Evolutionary conservation across 2,329 filamentous ascomycete genomes (phyloP), one percentile per base, ranked within the genome.

Genomic region (Hansfordia pulvinata): DNA sequence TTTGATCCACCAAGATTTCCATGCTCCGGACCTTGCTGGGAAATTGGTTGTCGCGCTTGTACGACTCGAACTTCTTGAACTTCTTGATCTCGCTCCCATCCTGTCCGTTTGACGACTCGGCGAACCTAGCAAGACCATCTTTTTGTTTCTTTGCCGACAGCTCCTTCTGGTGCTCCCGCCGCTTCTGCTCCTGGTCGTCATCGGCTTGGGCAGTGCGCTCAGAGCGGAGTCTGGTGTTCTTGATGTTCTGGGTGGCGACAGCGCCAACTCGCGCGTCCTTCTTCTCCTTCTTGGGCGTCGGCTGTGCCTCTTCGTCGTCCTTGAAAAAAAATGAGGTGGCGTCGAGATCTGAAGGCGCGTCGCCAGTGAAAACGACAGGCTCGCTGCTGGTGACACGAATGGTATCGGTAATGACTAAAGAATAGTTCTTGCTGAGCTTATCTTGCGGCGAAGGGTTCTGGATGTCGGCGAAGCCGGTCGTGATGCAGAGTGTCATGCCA

Each of bases 311-410:
- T 46, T 93, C 84, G 34, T 93, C 85, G 40, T 96, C 88, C 47
- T 93, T 93, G 63, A 98, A 98, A 58, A 94, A 96, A 62, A 98
- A 98, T 0, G 88, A 93, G 20, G 88, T 88, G 4, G 85, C 85
- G 43, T 96, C 90, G 32, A 93, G 72, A 45, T 93, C 88, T 16
- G 82, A 81, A 3, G 86, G 76, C 1, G 88, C 86, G 47, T 94
- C 86, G 32, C 84, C 85, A 11, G 90, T 98, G 56, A 98, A 96
- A 16, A 94, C 75, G 17, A 85, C 77, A 1, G 79, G 70, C 26
- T 93, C 84, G n/a, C 58, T 58, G 5, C 70, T 62, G 8, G 79
- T 82, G 26, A 94, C 84, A 41, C 90, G 83, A 23, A 98, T 77
- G 1, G 92, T 98, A 53, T 98, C 90, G 2, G 82, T 86, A 24